Evolutionary conservation across 768 basidiomycete genomes (phyloP).

Genomic region (Collybia sp.): DNA sequence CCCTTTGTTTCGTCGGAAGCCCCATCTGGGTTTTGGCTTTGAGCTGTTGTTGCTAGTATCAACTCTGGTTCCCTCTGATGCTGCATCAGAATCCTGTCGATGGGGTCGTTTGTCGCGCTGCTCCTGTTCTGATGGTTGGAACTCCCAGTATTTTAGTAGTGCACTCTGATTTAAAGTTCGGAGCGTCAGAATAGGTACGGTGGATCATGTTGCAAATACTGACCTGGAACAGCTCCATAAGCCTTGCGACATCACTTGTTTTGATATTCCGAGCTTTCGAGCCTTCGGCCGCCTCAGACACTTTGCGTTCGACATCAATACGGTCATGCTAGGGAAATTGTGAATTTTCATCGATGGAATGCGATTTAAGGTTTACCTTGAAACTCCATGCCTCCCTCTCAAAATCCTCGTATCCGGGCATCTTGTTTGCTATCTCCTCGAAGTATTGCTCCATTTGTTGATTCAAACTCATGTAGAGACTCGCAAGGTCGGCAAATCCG

Average conservation of each 20-base stretch:
- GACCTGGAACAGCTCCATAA: constrained; percentile 85
- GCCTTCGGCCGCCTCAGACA: constrained; percentile 39
- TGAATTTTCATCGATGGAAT: constrained; percentile 4
- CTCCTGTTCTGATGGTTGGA: constrained; percentile 37
- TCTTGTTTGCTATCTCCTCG: constrained; percentile 50
- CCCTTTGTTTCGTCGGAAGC: constrained; percentile 23
- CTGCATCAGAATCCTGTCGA: constrained; percentile 22
- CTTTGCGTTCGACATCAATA: constrained; percentile 62
- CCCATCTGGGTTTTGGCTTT: constrained; percentile 22
- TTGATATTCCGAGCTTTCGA: constrained; percentile 46
- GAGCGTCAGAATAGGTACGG: neutral
- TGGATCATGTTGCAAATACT: constrained; percentile 5
- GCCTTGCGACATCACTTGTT: constrained; percentile 74
- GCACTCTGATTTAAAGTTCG: constrained; percentile 40
- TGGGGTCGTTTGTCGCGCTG: constrained; percentile 18
- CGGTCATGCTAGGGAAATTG: constrained; percentile 60
- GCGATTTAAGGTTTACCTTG: constrained; percentile 43
- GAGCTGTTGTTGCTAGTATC: constrained; percentile 21
- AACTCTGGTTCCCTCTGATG: constrained; percentile 40
- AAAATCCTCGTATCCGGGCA: constrained; percentile 67
- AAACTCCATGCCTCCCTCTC: constrained; percentile 74
- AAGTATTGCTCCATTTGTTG: constrained; percentile 83
- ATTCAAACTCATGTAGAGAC: constrained; percentile 73
- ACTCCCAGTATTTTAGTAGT: constrained; percentile 70
- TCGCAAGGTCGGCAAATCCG: constrained; percentile 77